Evolutionary conservation across 2,329 filamentous ascomycete genomes (phyloP).

Genomic region (Epichloe hybrida): DNA sequence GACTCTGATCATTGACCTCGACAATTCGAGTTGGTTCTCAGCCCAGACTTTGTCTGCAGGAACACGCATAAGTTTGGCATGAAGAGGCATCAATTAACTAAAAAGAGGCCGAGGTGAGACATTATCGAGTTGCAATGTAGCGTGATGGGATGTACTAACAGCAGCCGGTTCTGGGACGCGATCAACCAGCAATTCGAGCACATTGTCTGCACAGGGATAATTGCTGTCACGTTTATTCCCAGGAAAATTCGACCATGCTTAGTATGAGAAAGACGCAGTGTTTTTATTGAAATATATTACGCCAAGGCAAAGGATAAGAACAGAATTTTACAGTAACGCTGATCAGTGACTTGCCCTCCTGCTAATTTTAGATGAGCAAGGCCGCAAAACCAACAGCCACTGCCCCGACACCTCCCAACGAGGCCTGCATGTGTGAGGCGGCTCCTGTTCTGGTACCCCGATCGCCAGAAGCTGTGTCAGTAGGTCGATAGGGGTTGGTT

Average conservation of each 20-base stretch:
- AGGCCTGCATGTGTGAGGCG: slow-evolving; percentile 1
- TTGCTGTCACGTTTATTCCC: no score
- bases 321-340: not conserved
- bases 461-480: not conserved
- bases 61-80: not conserved
- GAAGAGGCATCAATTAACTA: no score
- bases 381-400: slow-evolving; percentile 2
- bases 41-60: no score
- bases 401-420: not conserved
- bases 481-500: not conserved
- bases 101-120: no score
- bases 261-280: not conserved
- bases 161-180: not conserved
- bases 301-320: not conserved
- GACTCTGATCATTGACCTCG: not conserved
- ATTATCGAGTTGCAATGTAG: no score
- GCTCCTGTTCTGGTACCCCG: not conserved
- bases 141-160: not conserved
- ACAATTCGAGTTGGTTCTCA: not conserved
- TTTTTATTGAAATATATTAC: not conserved
- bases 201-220: no score
- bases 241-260: no score
- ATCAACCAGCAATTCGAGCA: no score
- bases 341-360: not conserved
- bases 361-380: not conserved